A percentile compares a stretch with the other conserved stretches of the same genome.
Evolutionary conservation across 2,329 filamentous ascomycete species (phyloP).

Genomic region (Zymoseptoria passerinii): DNA sequence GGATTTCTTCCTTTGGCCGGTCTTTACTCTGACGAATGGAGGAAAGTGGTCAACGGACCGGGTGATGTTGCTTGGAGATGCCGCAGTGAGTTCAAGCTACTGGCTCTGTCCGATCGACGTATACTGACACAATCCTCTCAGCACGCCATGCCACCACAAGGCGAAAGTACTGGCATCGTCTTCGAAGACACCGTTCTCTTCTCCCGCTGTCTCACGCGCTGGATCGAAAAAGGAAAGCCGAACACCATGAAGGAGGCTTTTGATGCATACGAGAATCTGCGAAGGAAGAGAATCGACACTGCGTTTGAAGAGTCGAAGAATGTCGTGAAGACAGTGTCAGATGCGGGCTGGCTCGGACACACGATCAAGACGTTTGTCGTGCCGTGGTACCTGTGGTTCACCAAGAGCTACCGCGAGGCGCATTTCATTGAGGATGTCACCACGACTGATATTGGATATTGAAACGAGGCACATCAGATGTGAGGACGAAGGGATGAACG

Average conservation of each 20-base stretch:
- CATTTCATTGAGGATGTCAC: constrained; percentile 42
- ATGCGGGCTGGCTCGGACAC: constrained; percentile 39
- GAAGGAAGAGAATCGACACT: constrained; percentile 37
- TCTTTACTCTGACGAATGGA: constrained; percentile 37
- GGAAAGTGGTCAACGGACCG: constrained; percentile 40
- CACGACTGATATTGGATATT: constrained; percentile 32
- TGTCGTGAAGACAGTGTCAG: constrained; percentile 38
- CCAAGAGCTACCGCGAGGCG: constrained; percentile 33
- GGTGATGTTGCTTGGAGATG: constrained; percentile 39
- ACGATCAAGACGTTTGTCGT: constrained; percentile 38
- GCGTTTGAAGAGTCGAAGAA: constrained; percentile 41
- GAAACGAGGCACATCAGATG: background rate
- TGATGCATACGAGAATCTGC: constrained; percentile 40
- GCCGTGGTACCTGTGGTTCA: constrained; percentile 43
- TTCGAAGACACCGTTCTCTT: constrained; percentile 47
- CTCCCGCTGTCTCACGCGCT: constrained; percentile 36
- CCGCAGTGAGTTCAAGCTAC: constrained; percentile 29
- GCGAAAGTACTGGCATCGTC: constrained; percentile 44
- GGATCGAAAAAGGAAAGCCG: constrained; percentile 34
- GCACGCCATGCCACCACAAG: constrained; percentile 45
- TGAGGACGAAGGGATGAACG: background rate
- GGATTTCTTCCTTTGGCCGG: constrained; percentile 40
- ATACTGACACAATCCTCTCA: constrained; percentile 5
- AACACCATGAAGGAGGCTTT: constrained; percentile 38
- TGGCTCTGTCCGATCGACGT: background rate